Conservation (phyloP, 1,284 basidiomycete genomes). For the Albatrellus sp. region DNA sequence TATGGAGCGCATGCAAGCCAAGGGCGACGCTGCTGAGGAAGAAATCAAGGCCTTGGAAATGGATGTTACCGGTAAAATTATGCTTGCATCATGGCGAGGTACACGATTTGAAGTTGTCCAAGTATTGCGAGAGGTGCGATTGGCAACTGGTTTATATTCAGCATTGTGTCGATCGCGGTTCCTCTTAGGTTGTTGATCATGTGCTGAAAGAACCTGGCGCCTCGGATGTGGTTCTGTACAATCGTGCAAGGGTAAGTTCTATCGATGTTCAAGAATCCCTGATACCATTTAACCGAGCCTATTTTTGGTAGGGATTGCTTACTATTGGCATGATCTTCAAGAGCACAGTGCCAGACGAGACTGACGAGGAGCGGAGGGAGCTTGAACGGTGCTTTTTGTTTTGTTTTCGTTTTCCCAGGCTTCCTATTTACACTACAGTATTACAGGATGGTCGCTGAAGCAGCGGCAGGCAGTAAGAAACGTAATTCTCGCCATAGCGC, state of each 20-base stretch:
- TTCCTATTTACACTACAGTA: not conserved
- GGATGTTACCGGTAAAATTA: slow-evolving; percentile 93
- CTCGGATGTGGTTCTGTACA: slow-evolving; percentile 57
- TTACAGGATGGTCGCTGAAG: slow-evolving; percentile 57
- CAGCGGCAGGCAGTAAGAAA: slow-evolving; percentile 24
- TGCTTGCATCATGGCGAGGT: slow-evolving; percentile 91
- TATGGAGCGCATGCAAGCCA: slow-evolving; percentile 84
- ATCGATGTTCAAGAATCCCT: not conserved
- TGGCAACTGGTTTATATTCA: not conserved
- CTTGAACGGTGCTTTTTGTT: slow-evolving; percentile 58
- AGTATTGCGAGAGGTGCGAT: slow-evolving; percentile 57
- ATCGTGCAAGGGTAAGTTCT: slow-evolving; percentile 67
- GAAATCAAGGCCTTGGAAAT: slow-evolving; percentile 81
- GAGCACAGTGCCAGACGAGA: slow-evolving; percentile 70
- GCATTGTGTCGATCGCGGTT: too few species aligned
- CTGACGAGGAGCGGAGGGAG: slow-evolving; percentile 84
- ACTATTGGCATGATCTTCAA: slow-evolving; percentile 84
- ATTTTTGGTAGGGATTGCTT: slow-evolving; percentile 53
- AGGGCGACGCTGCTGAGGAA: slow-evolving; percentile 76
- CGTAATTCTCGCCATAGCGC: too few species aligned
- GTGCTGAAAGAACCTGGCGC: slow-evolving; percentile 69
- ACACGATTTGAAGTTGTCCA: slow-evolving; percentile 87
- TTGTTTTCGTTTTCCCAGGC: not conserved
- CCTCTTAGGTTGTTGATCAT: slow-evolving; percentile 58
- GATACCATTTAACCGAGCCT: too few species aligned